Percentiles rank a stretch among this genome's conserved stretches.
phyloP scores from a whole-genome alignment of 495 filamentous ascomycete species.

The Poronia punctata region DNA sequence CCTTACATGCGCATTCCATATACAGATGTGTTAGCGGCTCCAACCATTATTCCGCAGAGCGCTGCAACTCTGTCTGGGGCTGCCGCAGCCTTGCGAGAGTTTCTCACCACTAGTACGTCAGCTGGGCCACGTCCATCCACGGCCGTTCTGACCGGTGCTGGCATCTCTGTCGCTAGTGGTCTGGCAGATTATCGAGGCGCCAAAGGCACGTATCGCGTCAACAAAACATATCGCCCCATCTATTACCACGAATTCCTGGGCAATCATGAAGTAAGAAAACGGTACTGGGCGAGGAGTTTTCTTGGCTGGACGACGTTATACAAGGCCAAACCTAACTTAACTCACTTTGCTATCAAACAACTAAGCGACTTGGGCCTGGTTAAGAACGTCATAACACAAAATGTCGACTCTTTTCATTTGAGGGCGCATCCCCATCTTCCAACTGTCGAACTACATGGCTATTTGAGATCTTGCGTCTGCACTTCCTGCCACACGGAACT shows the following conservation, averaged over 20 bases:
- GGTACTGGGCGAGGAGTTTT: conserved; percentile 95
- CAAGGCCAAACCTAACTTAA: conserved; percentile 70
- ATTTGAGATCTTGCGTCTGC: conserved; percentile 73
- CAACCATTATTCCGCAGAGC: conserved; percentile 62
- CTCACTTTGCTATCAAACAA: conserved; percentile 67
- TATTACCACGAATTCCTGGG: conserved; percentile 84
- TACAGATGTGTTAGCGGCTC: conserved; percentile 72
- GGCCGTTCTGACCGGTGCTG: conserved; percentile 85
- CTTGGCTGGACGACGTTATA: conserved; percentile 80
- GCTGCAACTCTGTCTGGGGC: conserved; percentile 67
- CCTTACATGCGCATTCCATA: conserved; percentile 85
- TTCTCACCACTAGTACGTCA: conserved; percentile 57
- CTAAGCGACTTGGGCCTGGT: conserved; percentile 66
- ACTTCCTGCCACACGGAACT: conserved; percentile 65
- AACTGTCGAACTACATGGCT: conserved; percentile 86
- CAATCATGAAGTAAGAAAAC: conserved; percentile 79
- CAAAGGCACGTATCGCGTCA: conserved; percentile 86
- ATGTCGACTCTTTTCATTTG: conserved; percentile 91
- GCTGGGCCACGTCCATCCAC: conserved; percentile 37
- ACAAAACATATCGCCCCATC: conserved; percentile 82
- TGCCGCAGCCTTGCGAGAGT: conserved; percentile 63
- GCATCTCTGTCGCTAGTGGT: conserved; percentile 88
- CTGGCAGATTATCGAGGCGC: conserved; percentile 87
- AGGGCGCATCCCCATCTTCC: conserved; percentile 64
- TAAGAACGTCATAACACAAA: conserved; percentile 81